Evolutionary conservation across 106 monocot species (phyloP).

Genomic region (Gastrodia elata): DNA sequence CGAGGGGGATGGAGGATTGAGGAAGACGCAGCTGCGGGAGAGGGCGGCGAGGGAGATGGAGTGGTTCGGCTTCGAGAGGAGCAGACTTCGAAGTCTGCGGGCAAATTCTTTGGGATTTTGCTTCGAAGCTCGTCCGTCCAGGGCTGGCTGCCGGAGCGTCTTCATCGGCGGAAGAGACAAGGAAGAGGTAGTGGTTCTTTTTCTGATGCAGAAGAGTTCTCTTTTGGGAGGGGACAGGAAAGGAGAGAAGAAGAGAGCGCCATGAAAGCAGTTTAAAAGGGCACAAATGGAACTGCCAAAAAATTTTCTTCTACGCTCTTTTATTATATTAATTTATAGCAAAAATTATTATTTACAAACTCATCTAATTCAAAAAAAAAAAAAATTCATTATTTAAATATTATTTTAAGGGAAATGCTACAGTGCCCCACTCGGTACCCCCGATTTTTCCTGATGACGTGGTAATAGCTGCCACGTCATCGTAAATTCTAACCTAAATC

Average conservation of each 20-base stretch:
- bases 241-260: neutral
- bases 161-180: conserved; percentile 21
- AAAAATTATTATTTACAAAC: too few relatives aligned
- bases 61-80: conserved; percentile 87
- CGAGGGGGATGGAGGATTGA: conserved; percentile 43
- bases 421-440: too few relatives aligned
- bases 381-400: too few relatives aligned
- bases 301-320: too few relatives aligned
- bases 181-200: neutral
- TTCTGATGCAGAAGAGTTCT: neutral
- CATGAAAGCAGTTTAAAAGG: too few relatives aligned
- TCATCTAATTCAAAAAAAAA: too few relatives aligned
- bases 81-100: conserved; percentile 63
- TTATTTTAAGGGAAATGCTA: too few relatives aligned
- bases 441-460: too few relatives aligned
- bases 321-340: too few relatives aligned
- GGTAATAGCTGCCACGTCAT: too few relatives aligned
- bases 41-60: conserved; percentile 78
- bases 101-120: conserved; percentile 76
- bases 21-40: conserved; percentile 72
- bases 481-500: too few relatives aligned
- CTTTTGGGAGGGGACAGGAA: neutral
- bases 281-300: too few relatives aligned
- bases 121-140: conserved; percentile 64
- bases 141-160: conserved; percentile 39